Conservation (phyloP, 192 early-diverging fungal genomes). For the Dissophora globulifera region DNA sequence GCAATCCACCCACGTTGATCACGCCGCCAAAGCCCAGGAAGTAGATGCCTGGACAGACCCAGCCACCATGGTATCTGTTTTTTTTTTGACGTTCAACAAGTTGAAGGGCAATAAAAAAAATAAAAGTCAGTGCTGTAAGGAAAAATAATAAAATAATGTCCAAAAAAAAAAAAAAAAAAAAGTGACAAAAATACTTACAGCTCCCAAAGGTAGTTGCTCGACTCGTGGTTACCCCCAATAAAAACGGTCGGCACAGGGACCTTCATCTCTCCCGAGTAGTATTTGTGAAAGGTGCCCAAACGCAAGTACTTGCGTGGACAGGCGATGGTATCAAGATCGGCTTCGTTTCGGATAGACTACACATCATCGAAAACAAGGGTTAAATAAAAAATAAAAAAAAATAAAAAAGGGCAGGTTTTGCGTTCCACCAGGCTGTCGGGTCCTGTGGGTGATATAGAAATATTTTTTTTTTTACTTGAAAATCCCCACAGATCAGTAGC, state of each 20-base stretch:
- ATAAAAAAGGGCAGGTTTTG: background rate
- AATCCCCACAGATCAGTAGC: constrained; percentile 96
- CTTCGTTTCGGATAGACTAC: constrained; percentile 80
- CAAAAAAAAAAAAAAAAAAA: background rate
- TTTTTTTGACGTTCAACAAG: too few relatives aligned
- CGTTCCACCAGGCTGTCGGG: too few relatives aligned
- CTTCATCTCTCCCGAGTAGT: constrained; percentile 83
- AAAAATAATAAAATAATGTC: too few relatives aligned
- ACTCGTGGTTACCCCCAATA: constrained; percentile 99
- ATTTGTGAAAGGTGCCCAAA: constrained; percentile 91
- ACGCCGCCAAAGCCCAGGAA: constrained; percentile 90
- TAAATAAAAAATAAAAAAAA: background rate
- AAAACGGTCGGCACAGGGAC: constrained; percentile 93
- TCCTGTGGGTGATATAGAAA: background rate
- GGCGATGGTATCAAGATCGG: constrained; percentile 83
- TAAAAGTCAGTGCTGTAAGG: too few relatives aligned
- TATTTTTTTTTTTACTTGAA: constrained; percentile 88
- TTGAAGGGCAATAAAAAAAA: too few relatives aligned
- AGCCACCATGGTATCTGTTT: constrained; percentile 95
- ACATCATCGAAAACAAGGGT: background rate
- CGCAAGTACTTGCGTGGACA: constrained; percentile 88
- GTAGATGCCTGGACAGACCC: constrained; percentile 94
- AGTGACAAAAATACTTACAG: constrained; percentile 65
- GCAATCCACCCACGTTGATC: constrained; percentile 85
- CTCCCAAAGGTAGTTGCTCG: constrained; percentile 94